A percentile compares a stretch with the other conserved stretches of the same genome.
phyloP scores from a whole-genome alignment of 176 grass and related monocot genomes.

The Juncus effusus region DNA sequence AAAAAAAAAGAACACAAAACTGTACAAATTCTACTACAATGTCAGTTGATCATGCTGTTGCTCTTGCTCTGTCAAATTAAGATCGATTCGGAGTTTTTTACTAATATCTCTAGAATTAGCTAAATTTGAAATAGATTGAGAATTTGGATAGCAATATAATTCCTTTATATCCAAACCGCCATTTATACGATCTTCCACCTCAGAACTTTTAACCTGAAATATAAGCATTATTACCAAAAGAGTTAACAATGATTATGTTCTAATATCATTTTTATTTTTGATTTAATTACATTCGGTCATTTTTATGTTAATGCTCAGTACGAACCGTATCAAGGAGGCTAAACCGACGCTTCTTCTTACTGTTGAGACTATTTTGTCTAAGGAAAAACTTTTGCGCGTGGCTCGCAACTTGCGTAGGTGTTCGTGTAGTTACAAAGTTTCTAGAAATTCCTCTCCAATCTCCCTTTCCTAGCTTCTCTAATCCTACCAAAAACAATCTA shows the following conservation, averaged over 20 bases:
- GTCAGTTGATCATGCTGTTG: conserved; percentile 4
- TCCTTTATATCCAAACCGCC: conserved; percentile 13
- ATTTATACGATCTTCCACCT: conserved; percentile 6
- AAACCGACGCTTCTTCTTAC: conserved; percentile 81
- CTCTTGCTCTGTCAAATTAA: neutral
- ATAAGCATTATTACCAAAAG: neutral
- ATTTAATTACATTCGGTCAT: neutral
- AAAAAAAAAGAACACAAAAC: neutral
- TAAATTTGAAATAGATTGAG: conserved; percentile 12
- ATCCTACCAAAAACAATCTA: conserved; percentile 63
- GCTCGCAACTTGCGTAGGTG: conserved; percentile 94
- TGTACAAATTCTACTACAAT: neutral
- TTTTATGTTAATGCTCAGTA: neutral
- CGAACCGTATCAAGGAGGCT: conserved; percentile 90
- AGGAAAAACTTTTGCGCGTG: conserved; percentile 97
- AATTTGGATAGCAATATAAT: conserved; percentile 12
- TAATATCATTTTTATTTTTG: neutral
- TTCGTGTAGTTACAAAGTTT: conserved; percentile 74
- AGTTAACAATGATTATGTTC: neutral
- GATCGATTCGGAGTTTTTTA: conserved; percentile 17
- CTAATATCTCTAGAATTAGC: conserved; percentile 2
- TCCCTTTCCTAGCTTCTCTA: conserved; percentile 79
- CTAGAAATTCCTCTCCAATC: conserved; percentile 91
- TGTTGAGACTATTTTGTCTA: conserved; percentile 56
- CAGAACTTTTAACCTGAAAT: conserved; percentile 23